Evolutionary conservation across 352 stramenopile species (phyloP).

Genomic region (Pythium dissimile): DNA sequence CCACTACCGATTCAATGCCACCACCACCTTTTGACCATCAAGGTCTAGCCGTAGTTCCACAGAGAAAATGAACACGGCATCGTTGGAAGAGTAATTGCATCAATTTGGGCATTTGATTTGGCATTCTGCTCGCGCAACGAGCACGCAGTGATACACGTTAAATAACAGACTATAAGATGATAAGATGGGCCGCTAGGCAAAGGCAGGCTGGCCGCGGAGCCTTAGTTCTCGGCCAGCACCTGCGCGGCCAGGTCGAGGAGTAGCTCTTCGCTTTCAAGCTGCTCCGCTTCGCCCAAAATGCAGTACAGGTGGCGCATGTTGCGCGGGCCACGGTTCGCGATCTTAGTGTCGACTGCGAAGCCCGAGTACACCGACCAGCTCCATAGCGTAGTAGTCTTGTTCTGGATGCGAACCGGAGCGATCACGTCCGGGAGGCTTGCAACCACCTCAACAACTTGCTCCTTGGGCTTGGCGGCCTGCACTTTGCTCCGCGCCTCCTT

Average conservation of each 20-base stretch:
- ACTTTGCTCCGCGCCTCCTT: slow-evolving; percentile 3
- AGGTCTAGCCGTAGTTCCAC: no score
- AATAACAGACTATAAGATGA: slow-evolving; percentile 6
- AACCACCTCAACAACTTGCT: neutral
- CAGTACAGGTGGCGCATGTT: slow-evolving; percentile 24
- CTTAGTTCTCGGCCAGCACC: slow-evolving; percentile 20
- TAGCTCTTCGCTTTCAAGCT: slow-evolving; percentile 16
- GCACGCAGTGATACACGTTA: slow-evolving; percentile 3
- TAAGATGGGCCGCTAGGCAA: neutral
- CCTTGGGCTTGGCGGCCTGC: slow-evolving; percentile 12
- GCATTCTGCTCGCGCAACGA: no score
- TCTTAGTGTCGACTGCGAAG: slow-evolving; percentile 20
- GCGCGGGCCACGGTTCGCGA: slow-evolving; percentile 17
- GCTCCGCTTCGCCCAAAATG: slow-evolving; percentile 3
- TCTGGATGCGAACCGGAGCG: slow-evolving; percentile 26
- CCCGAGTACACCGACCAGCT: slow-evolving; percentile 33
- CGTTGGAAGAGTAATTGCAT: neutral
- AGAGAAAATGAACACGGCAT: neutral
- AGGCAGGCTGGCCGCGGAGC: neutral
- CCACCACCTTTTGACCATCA: no score
- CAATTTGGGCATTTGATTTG: neutral
- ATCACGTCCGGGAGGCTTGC: slow-evolving; percentile 5
- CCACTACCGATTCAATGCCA: no score
- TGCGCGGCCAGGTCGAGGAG: slow-evolving; percentile 7
- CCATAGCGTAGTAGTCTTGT: slow-evolving; percentile 30